Conservation (phyloP, 441 rosid species). For the Populus hybrid region DNA sequence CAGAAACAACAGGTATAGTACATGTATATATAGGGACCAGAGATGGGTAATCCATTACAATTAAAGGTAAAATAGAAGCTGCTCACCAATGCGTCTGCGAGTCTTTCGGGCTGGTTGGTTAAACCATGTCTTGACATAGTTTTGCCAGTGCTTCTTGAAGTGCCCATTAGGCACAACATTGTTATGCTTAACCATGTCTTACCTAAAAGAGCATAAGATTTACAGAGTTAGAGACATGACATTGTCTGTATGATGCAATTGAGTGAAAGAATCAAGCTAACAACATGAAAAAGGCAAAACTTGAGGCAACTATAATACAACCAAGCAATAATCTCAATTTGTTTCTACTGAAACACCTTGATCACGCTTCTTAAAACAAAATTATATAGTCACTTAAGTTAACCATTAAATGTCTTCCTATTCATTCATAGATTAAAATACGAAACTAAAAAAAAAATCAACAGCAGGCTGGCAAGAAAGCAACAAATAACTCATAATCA, state of each 20-base stretch:
- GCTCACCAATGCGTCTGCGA: slow-evolving; percentile 66
- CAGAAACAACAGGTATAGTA: background rate
- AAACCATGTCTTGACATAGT: slow-evolving; percentile 83
- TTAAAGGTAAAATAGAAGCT: background rate
- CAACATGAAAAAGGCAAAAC: background rate
- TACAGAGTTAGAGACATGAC: background rate
- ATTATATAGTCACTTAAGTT: background rate
- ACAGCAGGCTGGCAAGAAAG: background rate
- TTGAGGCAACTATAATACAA: background rate
- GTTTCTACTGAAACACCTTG: background rate
- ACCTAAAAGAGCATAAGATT: slow-evolving; percentile 21
- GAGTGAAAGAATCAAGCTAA: too few species aligned
- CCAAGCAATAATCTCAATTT: background rate
- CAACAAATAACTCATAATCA: background rate
- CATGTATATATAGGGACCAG: background rate
- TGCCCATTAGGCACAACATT: slow-evolving; percentile 72
- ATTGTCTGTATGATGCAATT: background rate
- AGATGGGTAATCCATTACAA: background rate
- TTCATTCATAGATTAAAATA: background rate
- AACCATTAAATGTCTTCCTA: background rate
- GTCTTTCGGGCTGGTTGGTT: slow-evolving; percentile 82
- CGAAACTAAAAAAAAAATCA: background rate
- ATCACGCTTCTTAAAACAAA: background rate
- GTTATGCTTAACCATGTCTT: slow-evolving; percentile 67
- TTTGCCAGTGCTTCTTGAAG: slow-evolving; percentile 89